phyloP scores from a whole-genome alignment of 805 yeast species.

The Debaryomyces castellii region DNA sequence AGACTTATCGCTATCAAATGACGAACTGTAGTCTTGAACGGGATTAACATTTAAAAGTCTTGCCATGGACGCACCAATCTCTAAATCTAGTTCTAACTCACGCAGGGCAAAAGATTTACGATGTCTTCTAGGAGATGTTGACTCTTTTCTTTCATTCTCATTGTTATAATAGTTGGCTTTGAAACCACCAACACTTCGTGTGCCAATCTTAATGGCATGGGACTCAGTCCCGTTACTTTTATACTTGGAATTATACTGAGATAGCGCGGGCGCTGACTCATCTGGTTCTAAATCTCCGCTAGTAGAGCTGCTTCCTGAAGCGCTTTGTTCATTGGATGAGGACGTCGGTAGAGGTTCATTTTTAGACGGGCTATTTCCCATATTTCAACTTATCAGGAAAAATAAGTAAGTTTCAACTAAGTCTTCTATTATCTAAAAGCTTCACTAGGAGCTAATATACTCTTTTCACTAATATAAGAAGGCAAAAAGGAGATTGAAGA shows the following conservation, averaged over 20 bases:
- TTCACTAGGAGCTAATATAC: neutral
- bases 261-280: constrained; percentile 44
- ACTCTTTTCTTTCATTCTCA: constrained; percentile 2
- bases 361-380: constrained; percentile 70
- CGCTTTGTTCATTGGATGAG: constrained; percentile 20
- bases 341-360: constrained; percentile 47
- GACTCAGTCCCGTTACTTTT: constrained; percentile 4
- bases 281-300: constrained; percentile 40
- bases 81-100: constrained; percentile 32
- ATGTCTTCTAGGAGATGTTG: constrained; percentile 1
- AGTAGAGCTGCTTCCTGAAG: constrained; percentile 13
- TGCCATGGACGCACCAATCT: constrained; percentile 49
- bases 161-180: constrained; percentile 5
- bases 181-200: constrained; percentile 1
- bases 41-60: constrained; percentile 21
- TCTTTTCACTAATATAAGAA: neutral
- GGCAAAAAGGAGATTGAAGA: neutral
- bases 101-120: constrained; percentile 7
- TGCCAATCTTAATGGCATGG: constrained; percentile 5
- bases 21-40: constrained; percentile 29
- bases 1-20: constrained; percentile 43
- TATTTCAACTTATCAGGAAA: constrained; percentile 16
- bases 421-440: neutral
- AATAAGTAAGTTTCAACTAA: neutral
- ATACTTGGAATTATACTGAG: constrained; percentile 17